A percentile compares a stretch with the other conserved stretches of the same genome.
phyloP scores from a whole-genome alignment of 108 stramenopile species.

The Mayamaea pseudoterrestris region DNA sequence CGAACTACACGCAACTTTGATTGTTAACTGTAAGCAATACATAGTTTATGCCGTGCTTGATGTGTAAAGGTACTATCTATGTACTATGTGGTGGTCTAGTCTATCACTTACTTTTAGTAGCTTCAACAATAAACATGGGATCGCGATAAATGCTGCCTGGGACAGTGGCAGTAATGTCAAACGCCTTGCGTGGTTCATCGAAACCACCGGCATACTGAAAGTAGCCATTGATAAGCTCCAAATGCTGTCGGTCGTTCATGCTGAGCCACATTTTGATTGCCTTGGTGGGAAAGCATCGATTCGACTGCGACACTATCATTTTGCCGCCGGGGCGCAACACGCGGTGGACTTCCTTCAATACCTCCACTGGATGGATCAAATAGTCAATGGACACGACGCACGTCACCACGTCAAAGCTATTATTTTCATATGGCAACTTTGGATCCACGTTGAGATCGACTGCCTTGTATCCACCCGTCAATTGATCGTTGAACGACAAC shows the following conservation, averaged over 20 bases:
- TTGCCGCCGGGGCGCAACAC: conserved; percentile 86
- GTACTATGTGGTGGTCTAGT: no score
- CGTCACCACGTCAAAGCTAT: conserved; percentile 85
- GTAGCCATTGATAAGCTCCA: conserved; percentile 82
- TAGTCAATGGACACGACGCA: conserved; percentile 94
- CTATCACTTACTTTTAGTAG: no score
- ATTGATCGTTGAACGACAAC: conserved; percentile 83
- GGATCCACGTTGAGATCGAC: conserved; percentile 82
- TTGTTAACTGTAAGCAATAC: no score
- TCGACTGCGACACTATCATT: conserved; percentile 85
- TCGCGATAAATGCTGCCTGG: conserved; percentile 39
- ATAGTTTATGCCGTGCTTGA: no score
- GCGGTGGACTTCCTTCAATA: conserved; percentile 79
- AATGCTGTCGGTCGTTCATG: conserved; percentile 89
- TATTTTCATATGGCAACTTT: conserved; percentile 58
- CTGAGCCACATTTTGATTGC: conserved; percentile 88
- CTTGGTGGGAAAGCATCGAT: conserved; percentile 91
- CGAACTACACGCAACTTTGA: no score
- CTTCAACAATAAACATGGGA: conserved; percentile 76
- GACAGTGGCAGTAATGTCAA: conserved; percentile 64
- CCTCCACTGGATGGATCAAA: conserved; percentile 72
- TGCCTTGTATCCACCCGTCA: conserved; percentile 74
- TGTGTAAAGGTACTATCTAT: no score
- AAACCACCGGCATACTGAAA: conserved; percentile 75
- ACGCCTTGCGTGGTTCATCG: conserved; percentile 41